Evolutionary conservation across 2,329 filamentous ascomycete genomes (phyloP).

Genomic region (Trichoderma semiorbis): DNA sequence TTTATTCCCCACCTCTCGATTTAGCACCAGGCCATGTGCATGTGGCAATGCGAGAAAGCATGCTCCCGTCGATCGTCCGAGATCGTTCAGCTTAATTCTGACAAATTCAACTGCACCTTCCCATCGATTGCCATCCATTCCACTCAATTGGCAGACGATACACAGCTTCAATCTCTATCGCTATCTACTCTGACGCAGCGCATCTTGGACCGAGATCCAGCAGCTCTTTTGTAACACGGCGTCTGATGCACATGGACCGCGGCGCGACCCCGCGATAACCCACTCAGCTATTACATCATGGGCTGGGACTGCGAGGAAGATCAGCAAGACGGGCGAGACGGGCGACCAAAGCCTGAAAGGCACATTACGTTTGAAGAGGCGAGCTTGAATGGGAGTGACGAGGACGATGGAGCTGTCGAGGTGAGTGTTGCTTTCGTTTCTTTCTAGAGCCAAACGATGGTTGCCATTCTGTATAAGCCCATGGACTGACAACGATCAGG

Average conservation of each 20-base stretch:
- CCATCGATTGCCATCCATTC: not conserved
- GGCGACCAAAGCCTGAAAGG: not conserved
- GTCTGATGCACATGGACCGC: not conserved
- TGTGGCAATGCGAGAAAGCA: not conserved
- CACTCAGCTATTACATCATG: conserved; percentile 18
- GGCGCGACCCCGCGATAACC: conserved; percentile 6
- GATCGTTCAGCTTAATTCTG: not conserved
- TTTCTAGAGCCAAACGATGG: not conserved
- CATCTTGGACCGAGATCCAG: not conserved
- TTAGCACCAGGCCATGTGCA: not conserved
- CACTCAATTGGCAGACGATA: not conserved
- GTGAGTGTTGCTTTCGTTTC: conserved; percentile 31
- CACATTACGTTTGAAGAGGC: conserved; percentile 30
- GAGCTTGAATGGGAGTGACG: conserved; percentile 46
- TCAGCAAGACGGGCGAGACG: not conserved
- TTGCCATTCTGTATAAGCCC: not conserved
- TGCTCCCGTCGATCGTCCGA: not conserved
- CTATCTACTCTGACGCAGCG: not conserved
- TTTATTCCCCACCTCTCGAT: not conserved
- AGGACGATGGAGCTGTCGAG: conserved; percentile 51
- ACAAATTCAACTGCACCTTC: not conserved
- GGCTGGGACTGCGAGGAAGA: conserved; percentile 15
- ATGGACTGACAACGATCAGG: conserved; percentile 36
- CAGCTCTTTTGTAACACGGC: not conserved
- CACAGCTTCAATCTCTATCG: not conserved